Conservation (phyloP, 2,329 filamentous ascomycete species). For the Biscogniauxia sp. region DNA sequence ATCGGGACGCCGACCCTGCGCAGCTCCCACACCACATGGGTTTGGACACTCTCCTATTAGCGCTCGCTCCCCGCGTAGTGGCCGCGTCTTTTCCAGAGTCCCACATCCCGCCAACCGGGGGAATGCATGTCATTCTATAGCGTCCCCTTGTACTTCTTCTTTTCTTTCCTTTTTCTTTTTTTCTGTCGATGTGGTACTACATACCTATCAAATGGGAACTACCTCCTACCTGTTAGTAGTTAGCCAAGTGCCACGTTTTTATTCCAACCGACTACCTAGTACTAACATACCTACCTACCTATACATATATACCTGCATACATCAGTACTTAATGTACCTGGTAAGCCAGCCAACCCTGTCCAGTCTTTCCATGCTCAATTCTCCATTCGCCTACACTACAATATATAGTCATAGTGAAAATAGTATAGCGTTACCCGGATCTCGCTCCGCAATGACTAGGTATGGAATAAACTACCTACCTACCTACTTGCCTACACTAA, state of each 20-base stretch:
- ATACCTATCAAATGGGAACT: neutral
- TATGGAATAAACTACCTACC: too few relatives aligned
- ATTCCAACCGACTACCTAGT: too few relatives aligned
- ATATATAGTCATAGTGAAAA: neutral
- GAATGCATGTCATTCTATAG: conserved; percentile 3
- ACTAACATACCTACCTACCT: too few relatives aligned
- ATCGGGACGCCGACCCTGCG: neutral
- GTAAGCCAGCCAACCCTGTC: too few relatives aligned
- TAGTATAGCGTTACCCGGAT: neutral
- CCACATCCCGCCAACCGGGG: neutral
- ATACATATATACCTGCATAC: too few relatives aligned
- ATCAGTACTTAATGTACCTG: too few relatives aligned
- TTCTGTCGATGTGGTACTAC: too few relatives aligned
- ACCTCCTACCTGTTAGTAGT: neutral
- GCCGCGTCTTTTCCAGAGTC: neutral
- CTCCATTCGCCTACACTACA: neutral
- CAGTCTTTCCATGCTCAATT: too few relatives aligned
- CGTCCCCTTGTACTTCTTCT: neutral
- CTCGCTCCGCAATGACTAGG: neutral
- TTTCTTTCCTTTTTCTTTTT: neutral
- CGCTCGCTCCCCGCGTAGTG: neutral
- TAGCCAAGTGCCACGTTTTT: neutral
- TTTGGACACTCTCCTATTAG: neutral
- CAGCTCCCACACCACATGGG: neutral
- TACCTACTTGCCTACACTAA: too few relatives aligned